Evolutionary conservation across 495 filamentous ascomycete genomes (phyloP), one percentile per base, ranked within the genome.

Genomic region (Terfezia boudieri): DNA sequence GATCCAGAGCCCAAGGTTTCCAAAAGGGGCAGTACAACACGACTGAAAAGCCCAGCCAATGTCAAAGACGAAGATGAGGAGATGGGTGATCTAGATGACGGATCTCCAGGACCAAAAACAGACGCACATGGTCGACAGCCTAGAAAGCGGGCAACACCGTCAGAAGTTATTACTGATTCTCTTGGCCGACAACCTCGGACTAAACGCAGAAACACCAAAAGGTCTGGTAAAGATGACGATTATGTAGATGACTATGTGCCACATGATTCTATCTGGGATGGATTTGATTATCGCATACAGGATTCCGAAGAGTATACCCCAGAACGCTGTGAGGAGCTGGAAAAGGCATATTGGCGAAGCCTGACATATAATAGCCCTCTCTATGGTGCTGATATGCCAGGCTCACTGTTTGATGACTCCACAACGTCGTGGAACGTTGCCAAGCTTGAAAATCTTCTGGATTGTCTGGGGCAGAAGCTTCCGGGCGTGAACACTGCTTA

Each of bases 401-500:
- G 90, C 23, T 92, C 86, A 4, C 74, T 98, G n/a, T 98, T 98
- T 61, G 82, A 90, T 59, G 87, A 95, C 16, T 73, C 75, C 4
- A 83, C 78, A n/a, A 79, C 79, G 17, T 72, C 70, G 20, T 98
- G 90, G 90, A 96, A 98, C 63, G 80, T 98, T 9, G 87, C 89
- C 55, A 89, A 92, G 64, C 75, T 98, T 20, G 82, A 84, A 32
- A 96, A 95, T 62, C 70, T 98, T 48, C 78, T 98, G 7, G 92
- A 98, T 67, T 84, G 96, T 5, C 71, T 98, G 2, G 92, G 90
- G 17, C 86, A 86, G 38, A 94, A 94, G 58, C 83, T 98, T 0
- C 90, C 90, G 11, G 90, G 90, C 56, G 90, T 98, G 57, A 98
- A 98, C 63, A 96, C 92, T 4, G 89, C 90, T n/a, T 98, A 98